phyloP scores from a whole-genome alignment of 1,284 basidiomycete genomes.

The Cutaneotrichosporon sp. region DNA sequence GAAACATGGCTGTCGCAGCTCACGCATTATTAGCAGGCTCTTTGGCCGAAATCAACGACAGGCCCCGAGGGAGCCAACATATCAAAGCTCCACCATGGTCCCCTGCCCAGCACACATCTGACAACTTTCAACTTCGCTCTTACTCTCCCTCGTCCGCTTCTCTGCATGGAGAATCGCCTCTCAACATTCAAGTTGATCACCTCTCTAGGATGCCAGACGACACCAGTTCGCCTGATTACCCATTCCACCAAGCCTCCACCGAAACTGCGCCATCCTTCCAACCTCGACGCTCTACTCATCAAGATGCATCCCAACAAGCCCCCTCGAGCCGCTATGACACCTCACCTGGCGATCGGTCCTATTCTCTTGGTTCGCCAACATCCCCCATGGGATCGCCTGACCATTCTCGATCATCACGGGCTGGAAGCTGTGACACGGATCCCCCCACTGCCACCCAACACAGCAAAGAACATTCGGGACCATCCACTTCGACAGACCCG shows the following conservation, averaged over 20 bases:
- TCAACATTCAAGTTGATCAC: not conserved
- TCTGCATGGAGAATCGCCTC: not conserved
- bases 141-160: not conserved
- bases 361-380: not conserved
- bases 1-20: not conserved
- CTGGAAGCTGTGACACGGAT: not conserved
- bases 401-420: constrained; percentile 2
- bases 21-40: not conserved
- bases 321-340: not conserved
- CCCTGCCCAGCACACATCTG: not conserved
- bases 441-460: not conserved
- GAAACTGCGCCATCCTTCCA: not conserved
- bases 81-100: not conserved
- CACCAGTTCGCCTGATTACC: not conserved
- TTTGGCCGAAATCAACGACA: not conserved
- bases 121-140: not conserved
- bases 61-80: not conserved
- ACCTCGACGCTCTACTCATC: not conserved
- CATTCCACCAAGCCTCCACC: not conserved
- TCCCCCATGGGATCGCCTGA: not conserved
- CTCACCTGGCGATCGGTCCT: not conserved
- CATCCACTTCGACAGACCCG: not conserved
- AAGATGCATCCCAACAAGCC: not conserved
- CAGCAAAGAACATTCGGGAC: not conserved
- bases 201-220: not conserved